Conservation (phyloP, 2,329 filamentous ascomycete species). For the Arthrinium phaeospermum region DNA sequence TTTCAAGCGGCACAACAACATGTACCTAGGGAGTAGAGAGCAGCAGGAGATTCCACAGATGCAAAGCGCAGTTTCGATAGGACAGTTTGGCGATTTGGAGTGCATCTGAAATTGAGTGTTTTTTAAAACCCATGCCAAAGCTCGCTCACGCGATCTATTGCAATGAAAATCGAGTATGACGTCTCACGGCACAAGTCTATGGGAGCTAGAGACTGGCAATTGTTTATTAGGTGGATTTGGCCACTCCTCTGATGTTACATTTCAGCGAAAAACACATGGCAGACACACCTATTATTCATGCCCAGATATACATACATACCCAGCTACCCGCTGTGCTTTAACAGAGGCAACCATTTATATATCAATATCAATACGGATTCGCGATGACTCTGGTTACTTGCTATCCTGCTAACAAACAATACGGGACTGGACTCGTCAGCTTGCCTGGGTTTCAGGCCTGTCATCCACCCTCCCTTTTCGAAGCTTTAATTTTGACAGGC, state of each 20-base stretch:
- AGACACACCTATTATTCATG: not conserved
- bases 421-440: not conserved
- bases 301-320: not conserved
- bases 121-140: not conserved
- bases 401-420: not conserved
- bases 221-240: not conserved
- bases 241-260: not conserved
- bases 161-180: not conserved
- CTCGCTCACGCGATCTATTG: not conserved
- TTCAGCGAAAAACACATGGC: not conserved
- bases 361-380: not conserved
- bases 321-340: not conserved
- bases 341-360: not conserved
- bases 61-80: slow-evolving; percentile 50
- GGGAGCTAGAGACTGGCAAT: not conserved
- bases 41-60: slow-evolving; percentile 41
- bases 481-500: slow-evolving; percentile 3
- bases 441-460: not conserved
- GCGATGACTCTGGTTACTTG: not conserved
- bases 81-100: slow-evolving; percentile 57
- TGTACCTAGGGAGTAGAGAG: slow-evolving; percentile 35
- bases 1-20: not conserved
- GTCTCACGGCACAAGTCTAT: slow-evolving; percentile 1
- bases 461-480: not conserved
- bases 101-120: slow-evolving; percentile 46